Base-by-base conservation (phyloP, 257 asterid genomes). In the Salvia rosmarinus region DNA sequence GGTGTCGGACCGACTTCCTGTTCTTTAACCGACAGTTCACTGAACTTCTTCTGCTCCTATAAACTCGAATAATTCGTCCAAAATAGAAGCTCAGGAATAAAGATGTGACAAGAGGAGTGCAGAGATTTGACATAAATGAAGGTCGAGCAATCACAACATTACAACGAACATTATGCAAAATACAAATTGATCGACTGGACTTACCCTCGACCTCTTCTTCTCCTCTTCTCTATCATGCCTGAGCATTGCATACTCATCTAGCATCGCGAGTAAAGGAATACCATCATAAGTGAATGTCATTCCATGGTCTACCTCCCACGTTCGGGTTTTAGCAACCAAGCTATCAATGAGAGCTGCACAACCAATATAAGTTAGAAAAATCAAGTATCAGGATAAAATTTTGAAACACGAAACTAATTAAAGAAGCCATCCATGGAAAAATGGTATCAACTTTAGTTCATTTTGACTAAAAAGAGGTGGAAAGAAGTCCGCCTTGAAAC, bases 181-280 rank as follows among this genome's bases (percentile, higher is more conserved):
- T 47, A 23, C 17, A 30, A 34, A 12, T n/a, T n/a, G n/a, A n/a
- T n/a, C n/a, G n/a, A n/a, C n/a, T 42, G 14, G 39, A 76, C 89
- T 68, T 71, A 95, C 99, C 99, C 87, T 88, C 81, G 88, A 32
- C 87, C 97, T 95, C 84, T 88, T 95, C 83, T 91, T 95, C 88
- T 95, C 99, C 83, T 95, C 99, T 73, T 91, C 99, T 77, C 98
- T 83, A 68, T 95, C 99, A 0, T 85, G 97, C 76, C 99, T 83
- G 77, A 95, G 97, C 97, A 91, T 87, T 76, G 83, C 88, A 71
- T 95, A 95, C 82, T 95, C 98, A 35, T 91, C 98, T 55, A 95
- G 87, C 99, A 95, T 95, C 25, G 99, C 98, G 54, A 95, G 99
- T n/a, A 95, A 85, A 62, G 99, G 97, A 73, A 95, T 98, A 34